Evolutionary conservation across 345 rosid genomes (phyloP), one percentile per base, ranked within the genome.

Genomic region (Zanthoxylum bungeanum): DNA sequence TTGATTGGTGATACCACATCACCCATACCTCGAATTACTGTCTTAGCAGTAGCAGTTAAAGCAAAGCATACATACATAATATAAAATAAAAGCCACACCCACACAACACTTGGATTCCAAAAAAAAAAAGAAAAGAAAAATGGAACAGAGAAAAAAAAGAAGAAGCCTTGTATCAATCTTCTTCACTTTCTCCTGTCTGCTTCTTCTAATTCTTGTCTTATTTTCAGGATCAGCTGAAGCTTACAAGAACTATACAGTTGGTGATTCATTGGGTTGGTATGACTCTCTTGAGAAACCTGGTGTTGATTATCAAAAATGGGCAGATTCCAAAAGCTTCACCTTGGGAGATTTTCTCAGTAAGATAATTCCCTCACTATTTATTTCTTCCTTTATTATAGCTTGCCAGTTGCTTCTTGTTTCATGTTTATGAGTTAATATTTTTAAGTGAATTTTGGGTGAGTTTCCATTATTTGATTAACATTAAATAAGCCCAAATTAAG

Each of bases 321-420:
- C 93, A 5, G 84, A 75, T 73, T 53, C 72, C 75, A 89, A 91
- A 70, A 75, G 76, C 72, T 95, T 95, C 86, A 81, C 85, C 76
- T 67, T 95, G 75, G 99, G 99, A 67, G 98, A 95, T 86, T 91
- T 95, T 78, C 96, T 95, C 76, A 74, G 99, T 92, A 91, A 84
- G 93, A 6, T 19, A 14, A 16, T 0, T 5, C 60, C 8, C 21
- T 28, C 1, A 4, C 5, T 30, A 10, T 56, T 10, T 4, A 24
- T 21, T 2, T 53, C 5, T 8, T 5, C 25, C 1, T 9, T 25
- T 27, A 14, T 4, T 25, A 53, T 7, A 9, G 58, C 31, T 9
- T 5, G 30, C 16, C 16, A 9, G 27, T 53, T 56, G n/a, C 60
- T 56, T 56, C 12, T 24, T 1, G 9, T 56, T 56, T 27, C 27